Evolutionary conservation across 805 yeast genomes (phyloP), one percentile per base, ranked within the genome.

Genomic region (Hanseniaspora nectarophila): DNA sequence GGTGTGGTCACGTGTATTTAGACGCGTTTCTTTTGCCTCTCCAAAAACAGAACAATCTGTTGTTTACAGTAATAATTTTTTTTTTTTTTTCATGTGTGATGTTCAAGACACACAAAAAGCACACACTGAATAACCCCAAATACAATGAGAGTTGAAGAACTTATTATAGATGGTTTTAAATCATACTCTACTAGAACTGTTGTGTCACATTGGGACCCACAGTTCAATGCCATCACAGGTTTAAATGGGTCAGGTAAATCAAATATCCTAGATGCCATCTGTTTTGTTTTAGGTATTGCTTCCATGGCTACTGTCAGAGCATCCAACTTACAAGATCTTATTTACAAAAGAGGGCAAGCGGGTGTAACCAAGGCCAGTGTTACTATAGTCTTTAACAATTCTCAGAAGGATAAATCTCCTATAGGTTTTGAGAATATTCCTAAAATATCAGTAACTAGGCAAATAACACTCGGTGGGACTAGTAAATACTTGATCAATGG

Each of bases 201-300:
- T 29, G 85, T 92, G 31, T 77, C 95, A 1, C 85, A 81, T 26
- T 94, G 98, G 98, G 99, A 92, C 67, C 76, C 85, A 1, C 95
- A 85, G 67, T 94, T 92, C 69, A 92, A 94, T 68, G 96, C 97
- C 60, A 90, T 92, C 63, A 94, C 98, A 0, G 99, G 99, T 7
- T 73, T 92, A 46, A 92, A 92, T 64, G 99, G 99, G 9, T 87
- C 96, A 0, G 99, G 99, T 5, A 92, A 92, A 63, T 90, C 97
- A 21, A 92, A 92, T 65, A 89, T 92, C 54, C 72, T 92, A 42
- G 98, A 92, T 67, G 95, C 99, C 53, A 90, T 92, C 54, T 92
- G 98, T 68, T 92, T 92, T 67, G 99, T 94, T n/a, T 73, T 92
- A 32, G 99, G 99, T 52, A 89, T 92, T 55, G 82, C 95, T 1